phyloP scores from a whole-genome alignment of 768 basidiomycete species.

The Lepiota brunneoincarnata region DNA sequence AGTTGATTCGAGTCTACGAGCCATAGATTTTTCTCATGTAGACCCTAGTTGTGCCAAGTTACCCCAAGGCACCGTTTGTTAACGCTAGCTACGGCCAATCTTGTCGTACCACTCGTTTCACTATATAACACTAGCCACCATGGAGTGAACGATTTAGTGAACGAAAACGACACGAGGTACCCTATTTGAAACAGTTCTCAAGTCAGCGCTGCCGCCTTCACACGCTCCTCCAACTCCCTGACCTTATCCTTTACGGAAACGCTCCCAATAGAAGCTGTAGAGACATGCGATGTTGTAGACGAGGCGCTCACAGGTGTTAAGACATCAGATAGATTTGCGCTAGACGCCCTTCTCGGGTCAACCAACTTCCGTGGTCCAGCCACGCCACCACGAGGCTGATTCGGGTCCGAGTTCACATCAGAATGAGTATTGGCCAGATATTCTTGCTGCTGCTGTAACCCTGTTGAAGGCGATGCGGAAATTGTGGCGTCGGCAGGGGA shows the following conservation, averaged over 20 bases:
- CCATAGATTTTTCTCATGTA: no score
- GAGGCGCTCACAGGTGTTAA: not conserved
- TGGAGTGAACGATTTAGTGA: no score
- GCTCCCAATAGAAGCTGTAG: conserved; percentile 12
- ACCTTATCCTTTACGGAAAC: conserved; percentile 41
- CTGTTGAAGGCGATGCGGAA: not conserved
- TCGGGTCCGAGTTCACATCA: not conserved
- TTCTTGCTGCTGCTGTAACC: not conserved
- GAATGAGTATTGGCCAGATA: not conserved
- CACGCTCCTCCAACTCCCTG: conserved; percentile 35
- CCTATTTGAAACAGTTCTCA: not conserved
- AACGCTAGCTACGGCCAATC: no score
- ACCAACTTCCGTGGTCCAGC: no score
- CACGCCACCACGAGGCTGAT: not conserved
- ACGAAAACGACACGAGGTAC: no score
- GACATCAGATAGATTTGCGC: not conserved
- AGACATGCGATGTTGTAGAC: not conserved
- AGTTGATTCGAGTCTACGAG: not conserved
- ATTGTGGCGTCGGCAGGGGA: no score
- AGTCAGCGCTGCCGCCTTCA: conserved; percentile 11
- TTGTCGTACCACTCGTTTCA: no score
- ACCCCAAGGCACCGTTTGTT: not conserved
- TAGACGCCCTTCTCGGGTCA: not conserved
- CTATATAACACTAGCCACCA: no score
- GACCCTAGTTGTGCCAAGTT: not conserved